phyloP scores from a whole-genome alignment of 176 grass and related monocot species.

The Microstegium vimineum region DNA sequence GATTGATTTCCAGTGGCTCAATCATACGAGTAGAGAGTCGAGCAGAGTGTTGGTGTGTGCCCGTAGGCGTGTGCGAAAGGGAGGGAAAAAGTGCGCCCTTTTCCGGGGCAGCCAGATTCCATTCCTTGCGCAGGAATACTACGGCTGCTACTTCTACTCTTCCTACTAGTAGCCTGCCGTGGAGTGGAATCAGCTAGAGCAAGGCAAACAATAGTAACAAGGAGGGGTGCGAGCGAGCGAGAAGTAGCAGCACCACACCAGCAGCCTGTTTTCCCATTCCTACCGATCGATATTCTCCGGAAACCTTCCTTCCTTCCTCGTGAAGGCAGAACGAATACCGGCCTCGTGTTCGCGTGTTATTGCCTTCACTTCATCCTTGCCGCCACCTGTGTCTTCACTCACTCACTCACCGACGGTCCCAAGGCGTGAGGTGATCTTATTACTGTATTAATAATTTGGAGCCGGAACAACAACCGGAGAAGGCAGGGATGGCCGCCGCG shows the following conservation, averaged over 20 bases:
- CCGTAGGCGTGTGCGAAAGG: not conserved
- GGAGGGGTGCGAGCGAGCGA: too few relatives aligned
- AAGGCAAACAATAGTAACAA: not conserved
- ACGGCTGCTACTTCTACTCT: not conserved
- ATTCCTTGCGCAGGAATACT: constrained; percentile 21
- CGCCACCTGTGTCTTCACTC: too few relatives aligned
- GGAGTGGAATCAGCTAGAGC: constrained; percentile 11
- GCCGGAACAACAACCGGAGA: constrained; percentile 15
- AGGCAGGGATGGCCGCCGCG: constrained; percentile 77
- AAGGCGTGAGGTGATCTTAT: not conserved
- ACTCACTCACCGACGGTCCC: not conserved
- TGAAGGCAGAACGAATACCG: too few relatives aligned
- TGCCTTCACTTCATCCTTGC: not conserved
- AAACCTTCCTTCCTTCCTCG: constrained; percentile 16
- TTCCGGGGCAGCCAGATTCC: constrained; percentile 18
- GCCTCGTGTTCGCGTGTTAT: not conserved
- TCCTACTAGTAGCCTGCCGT: not conserved
- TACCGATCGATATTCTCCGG: not conserved
- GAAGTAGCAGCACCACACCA: too few relatives aligned
- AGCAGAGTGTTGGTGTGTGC: not conserved
- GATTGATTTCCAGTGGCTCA: not conserved
- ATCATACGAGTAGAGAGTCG: not conserved
- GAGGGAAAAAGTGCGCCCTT: not conserved
- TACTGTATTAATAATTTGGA: too few relatives aligned
- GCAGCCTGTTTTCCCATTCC: not conserved